These are phyloP conservation scores for Chaetomium olivaceum DNA, from an alignment of 2,329 filamentous ascomycete species.

Conservation along the genomic window DNA sequence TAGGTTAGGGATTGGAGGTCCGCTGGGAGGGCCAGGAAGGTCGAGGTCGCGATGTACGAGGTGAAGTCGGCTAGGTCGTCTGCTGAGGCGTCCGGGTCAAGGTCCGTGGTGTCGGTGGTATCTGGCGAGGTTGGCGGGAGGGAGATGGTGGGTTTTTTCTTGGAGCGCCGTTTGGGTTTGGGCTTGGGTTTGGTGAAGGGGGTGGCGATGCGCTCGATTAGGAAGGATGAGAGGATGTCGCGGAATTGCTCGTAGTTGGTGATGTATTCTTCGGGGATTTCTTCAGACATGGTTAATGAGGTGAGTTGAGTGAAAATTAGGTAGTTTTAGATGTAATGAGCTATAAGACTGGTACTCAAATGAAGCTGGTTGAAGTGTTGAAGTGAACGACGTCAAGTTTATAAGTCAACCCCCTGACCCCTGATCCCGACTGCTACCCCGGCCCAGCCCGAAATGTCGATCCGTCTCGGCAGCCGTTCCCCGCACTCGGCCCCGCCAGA, in stretches of 20 bases:
- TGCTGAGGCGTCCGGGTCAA: background rate
- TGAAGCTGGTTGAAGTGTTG: no score
- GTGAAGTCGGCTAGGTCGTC: slow-evolving; percentile 62
- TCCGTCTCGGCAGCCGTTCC: background rate
- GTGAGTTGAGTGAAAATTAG: background rate
- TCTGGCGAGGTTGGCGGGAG: background rate
- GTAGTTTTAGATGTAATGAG: background rate
- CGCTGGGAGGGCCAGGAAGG: slow-evolving; percentile 65
- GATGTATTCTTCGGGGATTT: slow-evolving; percentile 28
- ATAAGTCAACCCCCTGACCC: background rate
- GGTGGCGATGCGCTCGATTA: slow-evolving; percentile 61
- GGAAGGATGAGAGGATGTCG: slow-evolving; percentile 69
- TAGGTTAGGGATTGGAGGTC: slow-evolving; percentile 64
- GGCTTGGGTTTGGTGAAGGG: slow-evolving; percentile 48
- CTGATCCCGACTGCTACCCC: background rate
- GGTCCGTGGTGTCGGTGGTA: background rate
- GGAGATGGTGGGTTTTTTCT: slow-evolving; percentile 11
- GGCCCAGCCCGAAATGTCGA: background rate
- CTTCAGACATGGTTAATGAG: slow-evolving; percentile 13
- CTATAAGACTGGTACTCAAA: no score
- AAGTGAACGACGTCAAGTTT: background rate
- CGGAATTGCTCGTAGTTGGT: slow-evolving; percentile 68
- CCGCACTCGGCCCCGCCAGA: slow-evolving; percentile 9
- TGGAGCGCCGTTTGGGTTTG: slow-evolving; percentile 43
- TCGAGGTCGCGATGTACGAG: slow-evolving; percentile 71